Evolutionary conservation across 768 basidiomycete genomes (phyloP).

Genomic region (Amanita rubescens): DNA sequence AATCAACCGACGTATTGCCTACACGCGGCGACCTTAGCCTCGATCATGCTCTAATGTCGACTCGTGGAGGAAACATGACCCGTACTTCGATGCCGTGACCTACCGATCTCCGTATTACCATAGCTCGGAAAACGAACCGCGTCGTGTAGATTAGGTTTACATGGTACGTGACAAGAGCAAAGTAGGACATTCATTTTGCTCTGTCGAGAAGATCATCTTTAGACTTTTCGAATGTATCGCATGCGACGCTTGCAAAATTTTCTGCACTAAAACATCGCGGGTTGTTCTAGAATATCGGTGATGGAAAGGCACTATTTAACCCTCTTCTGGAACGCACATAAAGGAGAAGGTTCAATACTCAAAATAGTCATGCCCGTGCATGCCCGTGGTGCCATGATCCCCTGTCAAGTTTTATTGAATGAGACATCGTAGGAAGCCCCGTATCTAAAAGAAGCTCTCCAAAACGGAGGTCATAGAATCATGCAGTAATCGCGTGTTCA

Average conservation of each 20-base stretch:
- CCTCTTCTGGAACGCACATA: not conserved
- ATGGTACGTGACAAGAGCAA: not conserved
- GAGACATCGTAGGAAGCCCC: not conserved
- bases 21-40: not conserved
- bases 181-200: not conserved
- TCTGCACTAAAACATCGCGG: not conserved
- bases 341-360: not conserved
- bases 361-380: constrained; percentile 1
- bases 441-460: not conserved
- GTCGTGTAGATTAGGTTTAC: not conserved
- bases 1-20: constrained; percentile 4
- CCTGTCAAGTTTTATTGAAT: not conserved
- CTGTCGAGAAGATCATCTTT: not conserved
- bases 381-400: not conserved
- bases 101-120: not conserved
- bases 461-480: not conserved
- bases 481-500: not conserved
- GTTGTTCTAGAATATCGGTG: not conserved
- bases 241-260: not conserved
- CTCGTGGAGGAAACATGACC: not conserved
- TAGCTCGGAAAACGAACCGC: not conserved
- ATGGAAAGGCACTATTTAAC: not conserved
- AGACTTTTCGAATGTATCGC: not conserved
- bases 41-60: constrained; percentile 8
- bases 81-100: not conserved